Evolutionary conservation across 179 eudicot genomes (phyloP).

Genomic region (Beta corolliflora): DNA sequence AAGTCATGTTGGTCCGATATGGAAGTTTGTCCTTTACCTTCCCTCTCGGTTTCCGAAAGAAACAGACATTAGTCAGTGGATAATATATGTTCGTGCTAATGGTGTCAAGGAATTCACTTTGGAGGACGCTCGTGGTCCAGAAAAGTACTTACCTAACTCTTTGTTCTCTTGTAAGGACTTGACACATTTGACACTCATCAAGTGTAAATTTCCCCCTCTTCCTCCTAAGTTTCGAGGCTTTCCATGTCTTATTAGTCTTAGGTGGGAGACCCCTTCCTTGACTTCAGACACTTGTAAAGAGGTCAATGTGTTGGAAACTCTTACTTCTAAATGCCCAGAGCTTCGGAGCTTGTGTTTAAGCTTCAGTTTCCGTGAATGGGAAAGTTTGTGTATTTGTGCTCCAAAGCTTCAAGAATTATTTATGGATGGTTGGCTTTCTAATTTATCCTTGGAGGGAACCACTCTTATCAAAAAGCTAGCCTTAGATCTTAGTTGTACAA

Average conservation of each 20-base stretch:
- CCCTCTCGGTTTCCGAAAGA: neutral
- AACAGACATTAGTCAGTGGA: constrained; percentile 1
- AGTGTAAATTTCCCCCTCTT: neutral
- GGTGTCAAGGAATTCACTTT: neutral
- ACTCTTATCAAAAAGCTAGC: neutral
- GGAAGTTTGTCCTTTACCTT: neutral
- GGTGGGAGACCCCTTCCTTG: too few species aligned
- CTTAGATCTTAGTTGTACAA: too few species aligned
- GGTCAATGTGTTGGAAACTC: neutral
- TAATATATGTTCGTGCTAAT: constrained; percentile 2
- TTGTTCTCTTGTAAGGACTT: neutral
- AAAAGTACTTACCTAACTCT: neutral
- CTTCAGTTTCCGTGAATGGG: too few species aligned
- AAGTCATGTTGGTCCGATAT: constrained; percentile 6
- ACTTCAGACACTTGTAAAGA: too few species aligned
- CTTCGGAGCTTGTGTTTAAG: neutral
- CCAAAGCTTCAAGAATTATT: neutral
- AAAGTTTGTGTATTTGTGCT: neutral
- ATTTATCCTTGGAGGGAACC: neutral
- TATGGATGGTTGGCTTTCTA: neutral
- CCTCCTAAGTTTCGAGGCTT: neutral
- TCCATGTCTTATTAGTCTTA: neutral
- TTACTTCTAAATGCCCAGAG: neutral
- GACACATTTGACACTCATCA: constrained; percentile 2
- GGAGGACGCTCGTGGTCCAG: neutral